Evolutionary conservation across 257 asterid genomes (phyloP).

Genomic region (Coffea eugenioides): DNA sequence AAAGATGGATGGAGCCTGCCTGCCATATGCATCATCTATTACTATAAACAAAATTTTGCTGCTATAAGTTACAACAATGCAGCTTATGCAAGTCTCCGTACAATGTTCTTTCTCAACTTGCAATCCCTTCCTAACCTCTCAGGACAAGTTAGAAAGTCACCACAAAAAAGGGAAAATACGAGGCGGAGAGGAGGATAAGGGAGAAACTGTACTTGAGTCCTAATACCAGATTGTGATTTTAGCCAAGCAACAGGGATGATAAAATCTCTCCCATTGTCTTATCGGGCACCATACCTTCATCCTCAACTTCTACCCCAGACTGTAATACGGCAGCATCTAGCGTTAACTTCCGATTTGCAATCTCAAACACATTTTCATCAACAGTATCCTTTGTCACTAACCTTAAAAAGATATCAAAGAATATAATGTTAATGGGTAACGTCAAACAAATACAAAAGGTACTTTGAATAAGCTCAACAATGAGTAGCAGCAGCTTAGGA

Average conservation of each 20-base stretch:
- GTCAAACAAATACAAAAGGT: background rate
- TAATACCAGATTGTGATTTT: background rate
- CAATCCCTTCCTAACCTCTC: background rate
- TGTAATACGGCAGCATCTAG: slow-evolving; percentile 92
- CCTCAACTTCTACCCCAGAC: slow-evolving; percentile 57
- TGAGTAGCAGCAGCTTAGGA: background rate
- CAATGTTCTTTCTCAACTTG: background rate
- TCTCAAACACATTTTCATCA: slow-evolving; percentile 88
- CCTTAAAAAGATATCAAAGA: slow-evolving; percentile 38
- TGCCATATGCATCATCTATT: background rate
- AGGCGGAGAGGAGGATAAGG: background rate
- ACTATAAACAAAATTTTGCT: background rate
- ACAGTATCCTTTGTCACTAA: slow-evolving; percentile 89
- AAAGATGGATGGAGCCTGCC: background rate
- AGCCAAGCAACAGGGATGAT: slow-evolving; percentile 58
- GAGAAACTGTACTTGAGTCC: background rate
- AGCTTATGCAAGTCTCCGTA: background rate
- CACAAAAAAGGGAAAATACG: background rate
- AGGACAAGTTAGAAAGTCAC: background rate
- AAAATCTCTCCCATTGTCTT: slow-evolving; percentile 95
- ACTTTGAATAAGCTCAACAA: background rate
- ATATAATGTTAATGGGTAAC: background rate
- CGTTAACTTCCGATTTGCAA: slow-evolving; percentile 80
- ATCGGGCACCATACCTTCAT: slow-evolving; percentile 69
- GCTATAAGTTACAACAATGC: background rate